These are phyloP conservation scores for Cardiospermum halicacabum DNA, from an alignment of 345 rosid genomes.

Conservation along the genomic window DNA sequence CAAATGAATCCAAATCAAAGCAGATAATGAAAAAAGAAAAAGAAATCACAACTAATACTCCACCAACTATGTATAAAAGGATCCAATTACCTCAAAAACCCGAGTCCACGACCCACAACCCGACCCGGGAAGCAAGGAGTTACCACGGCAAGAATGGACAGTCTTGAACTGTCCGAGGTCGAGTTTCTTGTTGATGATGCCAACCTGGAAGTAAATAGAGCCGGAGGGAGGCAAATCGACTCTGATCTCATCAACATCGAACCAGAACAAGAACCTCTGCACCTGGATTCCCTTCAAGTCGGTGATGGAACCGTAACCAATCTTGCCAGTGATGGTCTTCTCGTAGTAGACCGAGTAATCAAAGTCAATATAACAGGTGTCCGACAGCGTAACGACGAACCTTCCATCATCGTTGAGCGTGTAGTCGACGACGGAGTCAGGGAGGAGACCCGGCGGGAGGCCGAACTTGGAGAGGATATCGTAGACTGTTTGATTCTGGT, in stretches of 20 bases:
- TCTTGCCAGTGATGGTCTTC: slow-evolving; percentile 51
- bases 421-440: slow-evolving; percentile 54
- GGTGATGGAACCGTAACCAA: slow-evolving; percentile 69
- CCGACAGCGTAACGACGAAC: slow-evolving; percentile 47
- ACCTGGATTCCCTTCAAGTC: slow-evolving; percentile 82
- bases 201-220: slow-evolving; percentile 84
- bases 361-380: slow-evolving; percentile 61
- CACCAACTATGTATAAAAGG: not conserved
- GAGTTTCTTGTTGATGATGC: slow-evolving; percentile 85
- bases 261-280: slow-evolving; percentile 67
- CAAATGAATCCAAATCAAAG: not conserved
- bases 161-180: slow-evolving; percentile 73
- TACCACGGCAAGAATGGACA: slow-evolving; percentile 63
- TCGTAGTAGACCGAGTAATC: slow-evolving; percentile 88
- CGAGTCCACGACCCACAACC: slow-evolving; percentile 31
- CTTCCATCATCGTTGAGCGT: slow-evolving; percentile 57
- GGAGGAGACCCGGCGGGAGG: slow-evolving; percentile 82
- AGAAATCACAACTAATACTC: not conserved
- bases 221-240: slow-evolving; percentile 87
- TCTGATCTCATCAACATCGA: slow-evolving; percentile 75
- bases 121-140: slow-evolving; percentile 21
- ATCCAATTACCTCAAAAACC: slow-evolving; percentile 30
- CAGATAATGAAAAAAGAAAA: not conserved
- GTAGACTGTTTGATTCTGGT: slow-evolving; percentile 35
- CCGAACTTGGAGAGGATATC: slow-evolving; percentile 86